These are phyloP conservation scores for Barnettozyma vustinii DNA, from an alignment of 805 yeast genomes.

Conservation along the genomic window DNA sequence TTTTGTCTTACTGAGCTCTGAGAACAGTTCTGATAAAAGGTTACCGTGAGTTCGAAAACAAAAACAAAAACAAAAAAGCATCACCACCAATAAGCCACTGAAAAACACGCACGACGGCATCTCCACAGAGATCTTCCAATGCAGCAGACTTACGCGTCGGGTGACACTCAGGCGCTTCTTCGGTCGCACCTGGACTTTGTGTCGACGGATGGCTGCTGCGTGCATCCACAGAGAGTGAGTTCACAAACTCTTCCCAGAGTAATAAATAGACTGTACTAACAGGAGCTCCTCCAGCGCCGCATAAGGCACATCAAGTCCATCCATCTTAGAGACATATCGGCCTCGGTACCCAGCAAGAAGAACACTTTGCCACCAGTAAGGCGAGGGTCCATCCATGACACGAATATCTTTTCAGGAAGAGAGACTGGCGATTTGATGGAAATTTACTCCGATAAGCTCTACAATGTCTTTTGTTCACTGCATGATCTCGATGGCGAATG, in stretches of 20 bases:
- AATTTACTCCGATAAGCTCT: conserved; percentile 24
- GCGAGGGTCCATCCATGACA: neutral
- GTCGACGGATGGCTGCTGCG: conserved; percentile 12
- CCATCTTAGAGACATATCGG: conserved; percentile 16
- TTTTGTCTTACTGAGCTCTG: neutral
- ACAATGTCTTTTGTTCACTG: conserved; percentile 33
- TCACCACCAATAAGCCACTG: neutral
- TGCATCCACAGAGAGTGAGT: conserved; percentile 18
- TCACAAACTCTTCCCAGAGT: neutral
- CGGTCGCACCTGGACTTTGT: conserved; percentile 2
- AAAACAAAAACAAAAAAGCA: neutral
- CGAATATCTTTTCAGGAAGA: neutral
- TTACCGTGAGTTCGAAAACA: neutral
- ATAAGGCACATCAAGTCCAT: conserved; percentile 19
- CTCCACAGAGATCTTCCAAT: neutral
- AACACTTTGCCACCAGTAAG: neutral
- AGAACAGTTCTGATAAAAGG: neutral
- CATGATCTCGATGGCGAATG: conserved; percentile 24
- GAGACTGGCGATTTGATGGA: conserved; percentile 1
- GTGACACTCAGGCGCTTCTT: neutral
- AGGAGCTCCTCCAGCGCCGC: conserved; percentile 15
- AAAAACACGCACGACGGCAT: neutral
- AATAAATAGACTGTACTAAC: neutral
- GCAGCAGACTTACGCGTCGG: conserved; percentile 7
- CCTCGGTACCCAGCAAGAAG: neutral